These are phyloP conservation scores for Corynespora cassiicola DNA, from an alignment of 2,329 filamentous ascomycete species.

Conservation along the genomic window DNA sequence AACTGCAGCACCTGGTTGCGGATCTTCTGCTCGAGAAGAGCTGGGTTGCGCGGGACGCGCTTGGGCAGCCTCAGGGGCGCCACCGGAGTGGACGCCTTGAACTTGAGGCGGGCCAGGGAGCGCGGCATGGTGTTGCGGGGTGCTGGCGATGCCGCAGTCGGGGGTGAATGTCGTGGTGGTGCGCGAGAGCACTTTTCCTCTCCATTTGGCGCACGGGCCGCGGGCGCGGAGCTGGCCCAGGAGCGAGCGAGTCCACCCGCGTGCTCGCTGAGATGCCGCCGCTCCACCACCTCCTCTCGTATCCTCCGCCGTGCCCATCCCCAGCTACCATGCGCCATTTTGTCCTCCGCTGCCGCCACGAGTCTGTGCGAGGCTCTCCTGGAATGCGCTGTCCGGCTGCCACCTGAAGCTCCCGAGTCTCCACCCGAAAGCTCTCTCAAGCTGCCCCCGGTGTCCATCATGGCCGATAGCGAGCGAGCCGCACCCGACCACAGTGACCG, in stretches of 20 bases:
- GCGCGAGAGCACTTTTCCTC: no score
- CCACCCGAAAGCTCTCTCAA: slow-evolving; percentile 2
- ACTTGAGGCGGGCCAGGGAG: slow-evolving; percentile 33
- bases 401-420: background rate
- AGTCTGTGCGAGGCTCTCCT: background rate
- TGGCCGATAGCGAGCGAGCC: slow-evolving; percentile 25
- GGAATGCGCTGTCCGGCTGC: background rate
- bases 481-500: slow-evolving; percentile 16
- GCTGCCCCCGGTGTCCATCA: slow-evolving; percentile 23
- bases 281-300: slow-evolving; percentile 14
- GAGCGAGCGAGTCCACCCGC: slow-evolving; percentile 20
- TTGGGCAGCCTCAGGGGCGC: slow-evolving; percentile 22
- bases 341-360: background rate
- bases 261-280: slow-evolving; percentile 25
- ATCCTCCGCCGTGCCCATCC: background rate
- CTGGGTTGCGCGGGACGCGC: slow-evolving; percentile 7
- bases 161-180: slow-evolving; percentile 8
- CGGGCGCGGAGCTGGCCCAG: no score
- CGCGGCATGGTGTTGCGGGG: slow-evolving; percentile 35
- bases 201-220: no score
- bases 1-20: slow-evolving; percentile 29
- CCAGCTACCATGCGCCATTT: background rate
- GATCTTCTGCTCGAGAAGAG: slow-evolving; percentile 18
- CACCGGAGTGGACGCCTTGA: slow-evolving; percentile 22
- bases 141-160: slow-evolving; percentile 14